Conservation (phyloP, 129 eudicot species). For the Helichrysum umbraculigerum region DNA sequence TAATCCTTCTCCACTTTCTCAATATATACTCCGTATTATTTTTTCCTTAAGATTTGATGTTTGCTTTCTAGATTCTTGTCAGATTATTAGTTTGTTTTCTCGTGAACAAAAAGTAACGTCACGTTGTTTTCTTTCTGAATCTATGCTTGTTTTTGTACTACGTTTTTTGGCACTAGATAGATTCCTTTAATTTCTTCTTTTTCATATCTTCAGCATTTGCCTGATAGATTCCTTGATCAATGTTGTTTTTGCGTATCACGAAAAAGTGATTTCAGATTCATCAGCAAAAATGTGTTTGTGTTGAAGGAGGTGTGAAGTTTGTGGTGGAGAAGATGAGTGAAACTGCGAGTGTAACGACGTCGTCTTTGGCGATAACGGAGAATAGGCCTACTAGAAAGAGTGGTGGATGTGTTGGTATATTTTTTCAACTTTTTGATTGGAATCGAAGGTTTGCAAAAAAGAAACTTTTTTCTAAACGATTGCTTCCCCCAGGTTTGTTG, state of each 20-base stretch:
- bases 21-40: too few relatives aligned
- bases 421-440: constrained; percentile 95
- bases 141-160: neutral
- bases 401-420: constrained; percentile 87
- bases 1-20: neutral
- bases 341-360: constrained; percentile 46
- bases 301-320: neutral
- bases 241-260: constrained; percentile 12
- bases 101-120: constrained; percentile 17
- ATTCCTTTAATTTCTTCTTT: constrained; percentile 30
- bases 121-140: constrained; percentile 8
- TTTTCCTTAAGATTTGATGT: neutral
- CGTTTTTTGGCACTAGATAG: constrained; percentile 20
- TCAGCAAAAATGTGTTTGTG: neutral
- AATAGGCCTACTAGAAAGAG: constrained; percentile 50
- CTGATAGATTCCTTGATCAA: constrained; percentile 17
- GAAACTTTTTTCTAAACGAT: constrained; percentile 71
- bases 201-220: constrained; percentile 22
- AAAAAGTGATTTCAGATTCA: constrained; percentile 7
- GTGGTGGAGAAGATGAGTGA: constrained; percentile 55
- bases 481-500: constrained; percentile 72
- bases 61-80: constrained; percentile 5
- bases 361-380: constrained; percentile 65
- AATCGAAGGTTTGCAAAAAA: constrained; percentile 82
- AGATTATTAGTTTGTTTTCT: constrained; percentile 20